phyloP scores from a whole-genome alignment of 345 rosid species.

The Anastatica hierochuntica region DNA sequence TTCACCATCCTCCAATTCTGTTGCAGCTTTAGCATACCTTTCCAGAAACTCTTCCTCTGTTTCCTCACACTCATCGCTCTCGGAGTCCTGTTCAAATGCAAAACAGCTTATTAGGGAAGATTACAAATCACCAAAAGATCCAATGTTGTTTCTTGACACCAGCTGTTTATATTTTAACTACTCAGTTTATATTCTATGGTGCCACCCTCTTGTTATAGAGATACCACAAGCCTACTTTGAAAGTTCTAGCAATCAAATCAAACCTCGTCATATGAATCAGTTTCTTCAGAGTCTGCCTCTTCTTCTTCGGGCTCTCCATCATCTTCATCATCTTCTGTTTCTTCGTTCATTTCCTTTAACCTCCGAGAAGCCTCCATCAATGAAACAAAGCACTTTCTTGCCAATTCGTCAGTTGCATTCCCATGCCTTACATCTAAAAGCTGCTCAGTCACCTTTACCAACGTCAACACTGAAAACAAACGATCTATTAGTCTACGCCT shows the following conservation, averaged over 20 bases:
- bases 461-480: slow-evolving; percentile 45
- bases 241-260: slow-evolving; percentile 2
- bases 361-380: slow-evolving; percentile 47
- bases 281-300: slow-evolving; percentile 34
- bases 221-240: no score
- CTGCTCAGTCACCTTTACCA: slow-evolving; percentile 51
- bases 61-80: slow-evolving; percentile 67
- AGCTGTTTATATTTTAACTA: no score
- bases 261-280: slow-evolving; percentile 52
- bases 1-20: slow-evolving; percentile 38
- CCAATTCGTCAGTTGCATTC: slow-evolving; percentile 29
- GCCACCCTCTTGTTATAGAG: no score
- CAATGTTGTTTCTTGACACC: slow-evolving; percentile 3
- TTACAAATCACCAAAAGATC: not conserved
- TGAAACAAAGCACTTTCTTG: slow-evolving; percentile 42
- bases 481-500: slow-evolving; percentile 3
- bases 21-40: slow-evolving; percentile 75
- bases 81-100: slow-evolving; percentile 53
- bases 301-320: slow-evolving; percentile 42
- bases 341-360: slow-evolving; percentile 51
- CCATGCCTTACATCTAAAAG: slow-evolving; percentile 36
- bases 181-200: not conserved
- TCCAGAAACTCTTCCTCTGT: slow-evolving; percentile 75
- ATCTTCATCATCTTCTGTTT: slow-evolving; percentile 39
- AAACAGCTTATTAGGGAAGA: not conserved